phyloP scores from a whole-genome alignment of 106 monocot species.

The Dactylorhiza incarnata region DNA sequence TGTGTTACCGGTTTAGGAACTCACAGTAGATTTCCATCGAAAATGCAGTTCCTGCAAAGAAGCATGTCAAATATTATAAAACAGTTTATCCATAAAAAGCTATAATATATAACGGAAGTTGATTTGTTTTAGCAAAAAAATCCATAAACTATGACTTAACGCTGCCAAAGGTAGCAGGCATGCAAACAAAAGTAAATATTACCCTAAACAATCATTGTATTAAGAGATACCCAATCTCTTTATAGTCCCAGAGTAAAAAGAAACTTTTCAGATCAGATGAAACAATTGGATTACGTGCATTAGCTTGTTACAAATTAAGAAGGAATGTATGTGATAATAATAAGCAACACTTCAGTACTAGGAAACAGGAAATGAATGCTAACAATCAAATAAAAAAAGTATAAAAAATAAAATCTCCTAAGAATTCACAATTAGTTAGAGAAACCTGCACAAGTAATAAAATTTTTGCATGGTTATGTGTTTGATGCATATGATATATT shows the following conservation, averaged over 20 bases:
- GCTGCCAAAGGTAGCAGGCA: neutral
- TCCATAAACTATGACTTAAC: neutral
- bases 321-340: neutral
- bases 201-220: neutral
- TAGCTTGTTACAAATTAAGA: neutral
- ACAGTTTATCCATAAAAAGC: neutral
- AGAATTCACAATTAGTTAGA: neutral
- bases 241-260: neutral
- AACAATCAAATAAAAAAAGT: neutral
- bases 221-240: neutral
- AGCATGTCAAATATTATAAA: constrained; percentile 5
- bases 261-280: neutral
- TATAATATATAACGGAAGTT: neutral
- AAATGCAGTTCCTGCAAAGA: constrained; percentile 60
- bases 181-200: neutral
- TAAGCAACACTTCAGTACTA: neutral
- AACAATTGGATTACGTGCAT: neutral
- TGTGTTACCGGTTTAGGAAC: constrained; percentile 6
- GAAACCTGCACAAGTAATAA: neutral
- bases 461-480: neutral
- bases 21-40: constrained; percentile 87
- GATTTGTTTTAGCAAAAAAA: neutral
- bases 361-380: neutral
- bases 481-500: neutral
- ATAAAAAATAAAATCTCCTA: neutral